Conservation (phyloP, 768 basidiomycete species). For the Termitomyces sp. region DNA sequence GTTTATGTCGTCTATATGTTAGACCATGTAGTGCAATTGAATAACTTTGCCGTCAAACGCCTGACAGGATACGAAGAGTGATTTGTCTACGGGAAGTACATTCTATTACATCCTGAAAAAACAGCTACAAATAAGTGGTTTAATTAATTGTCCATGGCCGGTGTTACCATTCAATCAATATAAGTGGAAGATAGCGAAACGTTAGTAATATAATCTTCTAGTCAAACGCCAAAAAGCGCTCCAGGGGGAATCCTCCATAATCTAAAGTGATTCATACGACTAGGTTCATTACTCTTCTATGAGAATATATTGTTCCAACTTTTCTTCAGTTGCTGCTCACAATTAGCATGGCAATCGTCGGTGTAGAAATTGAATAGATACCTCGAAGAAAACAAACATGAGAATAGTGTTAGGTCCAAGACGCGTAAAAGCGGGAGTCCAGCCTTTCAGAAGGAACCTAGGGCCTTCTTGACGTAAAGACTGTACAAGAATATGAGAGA, state of each 20-base stretch:
- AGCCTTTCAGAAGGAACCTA: slow-evolving; percentile 80
- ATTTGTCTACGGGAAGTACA: not conserved
- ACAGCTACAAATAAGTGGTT: slow-evolving; percentile 1
- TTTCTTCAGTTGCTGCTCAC: slow-evolving; percentile 62
- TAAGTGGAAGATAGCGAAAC: not conserved
- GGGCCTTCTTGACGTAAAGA: slow-evolving; percentile 73
- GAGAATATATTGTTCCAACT: slow-evolving; percentile 37
- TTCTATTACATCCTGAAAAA: slow-evolving; percentile 5
- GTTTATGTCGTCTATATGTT: not conserved
- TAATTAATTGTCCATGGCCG: slow-evolving; percentile 4
- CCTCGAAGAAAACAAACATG: slow-evolving; percentile 84
- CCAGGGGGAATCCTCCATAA: slow-evolving; percentile 1
- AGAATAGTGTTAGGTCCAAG: slow-evolving; percentile 81
- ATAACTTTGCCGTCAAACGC: too few species aligned
- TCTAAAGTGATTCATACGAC: not conserved
- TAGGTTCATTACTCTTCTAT: not conserved
- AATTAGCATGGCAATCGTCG: not conserved
- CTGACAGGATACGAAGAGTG: not conserved
- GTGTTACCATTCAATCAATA: not conserved
- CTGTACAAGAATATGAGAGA: slow-evolving; percentile 46
- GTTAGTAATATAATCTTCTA: not conserved
- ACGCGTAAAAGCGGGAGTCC: slow-evolving; percentile 85
- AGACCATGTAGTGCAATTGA: not conserved
- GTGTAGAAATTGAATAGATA: slow-evolving; percentile 20
- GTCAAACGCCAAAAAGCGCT: not conserved